Evolutionary conservation across 2,329 filamentous ascomycete species (phyloP).

Genomic region (Monosporascus sp.): DNA sequence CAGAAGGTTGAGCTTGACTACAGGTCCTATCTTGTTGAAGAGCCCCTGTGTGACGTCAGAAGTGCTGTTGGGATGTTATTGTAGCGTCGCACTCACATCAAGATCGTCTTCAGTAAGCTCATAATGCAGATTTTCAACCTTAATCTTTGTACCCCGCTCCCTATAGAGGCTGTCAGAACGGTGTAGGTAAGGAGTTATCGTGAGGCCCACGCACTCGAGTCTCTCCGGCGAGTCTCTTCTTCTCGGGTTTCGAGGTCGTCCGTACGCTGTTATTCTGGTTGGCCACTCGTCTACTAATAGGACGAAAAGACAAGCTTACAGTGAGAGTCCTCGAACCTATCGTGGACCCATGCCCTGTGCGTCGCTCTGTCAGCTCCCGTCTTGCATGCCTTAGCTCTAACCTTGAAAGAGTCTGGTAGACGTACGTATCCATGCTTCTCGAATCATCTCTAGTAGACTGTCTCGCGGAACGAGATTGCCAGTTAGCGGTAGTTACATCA

Average conservation of each 20-base stretch:
- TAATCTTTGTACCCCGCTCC: slow-evolving; percentile 63
- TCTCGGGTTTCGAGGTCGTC: slow-evolving; percentile 16
- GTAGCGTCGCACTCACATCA: slow-evolving; percentile 47
- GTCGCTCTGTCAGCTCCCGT: slow-evolving; percentile 18
- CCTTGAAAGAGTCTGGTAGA: slow-evolving; percentile 7
- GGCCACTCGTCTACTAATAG: neutral
- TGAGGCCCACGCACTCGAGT: slow-evolving; percentile 9
- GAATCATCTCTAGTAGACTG: slow-evolving; percentile 53
- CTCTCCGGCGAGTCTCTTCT: slow-evolving; percentile 38
- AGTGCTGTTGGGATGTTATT: slow-evolving; percentile 18
- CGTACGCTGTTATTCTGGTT: slow-evolving; percentile 13
- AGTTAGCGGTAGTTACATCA: slow-evolving; percentile 39
- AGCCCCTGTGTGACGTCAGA: slow-evolving; percentile 56
- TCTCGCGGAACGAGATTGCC: slow-evolving; percentile 44
- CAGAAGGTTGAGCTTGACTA: slow-evolving; percentile 63
- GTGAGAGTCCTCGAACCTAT: slow-evolving; percentile 72
- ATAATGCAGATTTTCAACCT: slow-evolving; percentile 88
- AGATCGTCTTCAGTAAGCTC: slow-evolving; percentile 83
- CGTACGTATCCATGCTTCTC: slow-evolving; percentile 67
- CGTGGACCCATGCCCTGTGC: slow-evolving; percentile 85
- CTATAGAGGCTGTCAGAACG: slow-evolving; percentile 28
- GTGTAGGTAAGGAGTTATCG: slow-evolving; percentile 7
- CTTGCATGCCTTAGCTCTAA: neutral
- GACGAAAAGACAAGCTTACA: slow-evolving; percentile 35
- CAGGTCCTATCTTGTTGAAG: slow-evolving; percentile 71